Evolutionary conservation across 805 yeast species (phyloP), one percentile per base, ranked within the genome.

Genomic region (Danielozyma ontarioensis): DNA sequence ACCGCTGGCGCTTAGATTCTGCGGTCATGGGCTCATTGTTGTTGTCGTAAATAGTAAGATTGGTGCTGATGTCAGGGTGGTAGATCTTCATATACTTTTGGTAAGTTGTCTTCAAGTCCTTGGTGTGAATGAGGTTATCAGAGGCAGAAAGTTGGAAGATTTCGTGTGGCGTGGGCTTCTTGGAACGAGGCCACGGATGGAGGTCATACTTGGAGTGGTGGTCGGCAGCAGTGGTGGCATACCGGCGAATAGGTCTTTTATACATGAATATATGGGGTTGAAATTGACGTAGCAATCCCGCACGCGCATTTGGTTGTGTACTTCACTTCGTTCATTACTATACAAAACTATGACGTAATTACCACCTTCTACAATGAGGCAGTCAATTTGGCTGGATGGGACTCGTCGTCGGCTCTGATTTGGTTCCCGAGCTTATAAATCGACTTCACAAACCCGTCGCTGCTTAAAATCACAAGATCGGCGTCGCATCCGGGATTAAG

Each of bases 131-230:
- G 69, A 27, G 70, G 55, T 16, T 51, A 51, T 4, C 35, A 23
- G 14, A 57, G 28, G 18, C 36, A 32, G 18, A 45, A 15, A 1
- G 8, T 6, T 46, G 45, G 36, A 87, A 72, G 3, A 87, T 68
- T 22, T 84, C 85, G 46, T 81, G 80, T 0, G 96, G 95, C 0
- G 80, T 59, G 0, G 94, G 88, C 19, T 64, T 48, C 11, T 52
- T 51, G 3, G 60, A 45, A 2, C 55, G 52, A 3, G 95, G 95
- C 89, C 88, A 82, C 16, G 51, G 50, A 28, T 48, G 67, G 22
- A 64, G 53, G 10, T 51, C 48, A 18, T 42, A 41, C 17, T 47
- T 42, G 13, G 46, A 31, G 33, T 60, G 66, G 26, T 47, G 46
- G 13, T 36, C 21, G 13, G 29, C 35, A 3, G 50, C 46, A 8